phyloP scores from a whole-genome alignment of 768 basidiomycete species.

The Crucibulum laeve region DNA sequence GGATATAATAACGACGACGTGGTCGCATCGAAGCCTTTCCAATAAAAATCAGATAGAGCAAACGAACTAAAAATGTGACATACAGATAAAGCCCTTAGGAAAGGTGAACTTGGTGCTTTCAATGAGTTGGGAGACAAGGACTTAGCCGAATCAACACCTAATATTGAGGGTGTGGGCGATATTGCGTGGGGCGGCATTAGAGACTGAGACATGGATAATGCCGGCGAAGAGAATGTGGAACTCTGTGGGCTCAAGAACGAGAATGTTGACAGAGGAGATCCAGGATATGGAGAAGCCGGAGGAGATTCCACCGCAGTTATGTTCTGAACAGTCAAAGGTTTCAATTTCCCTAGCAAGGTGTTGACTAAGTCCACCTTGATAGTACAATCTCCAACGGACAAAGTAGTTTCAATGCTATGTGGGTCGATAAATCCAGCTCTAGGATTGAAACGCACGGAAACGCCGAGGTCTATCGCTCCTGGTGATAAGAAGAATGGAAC shows the following conservation, averaged over 20 bases:
- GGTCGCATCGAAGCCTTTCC: slow-evolving; percentile 44
- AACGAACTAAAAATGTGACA: slow-evolving; percentile 10
- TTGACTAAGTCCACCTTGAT: slow-evolving; percentile 43
- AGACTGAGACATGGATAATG: slow-evolving; percentile 15
- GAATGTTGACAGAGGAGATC: slow-evolving; percentile 21
- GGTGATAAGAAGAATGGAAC: slow-evolving; percentile 43
- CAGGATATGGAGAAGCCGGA: slow-evolving; percentile 13
- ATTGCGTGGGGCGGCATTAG: slow-evolving; percentile 8
- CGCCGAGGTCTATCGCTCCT: slow-evolving; percentile 35
- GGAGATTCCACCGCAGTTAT: slow-evolving; percentile 9
- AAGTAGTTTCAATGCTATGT: slow-evolving; percentile 42
- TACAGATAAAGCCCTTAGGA: slow-evolving; percentile 42
- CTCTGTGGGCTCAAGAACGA: slow-evolving; percentile 13
- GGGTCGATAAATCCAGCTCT: slow-evolving; percentile 48
- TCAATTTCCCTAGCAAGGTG: slow-evolving; percentile 20
- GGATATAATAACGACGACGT: slow-evolving; percentile 31
- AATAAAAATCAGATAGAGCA: not conserved
- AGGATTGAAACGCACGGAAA: slow-evolving; percentile 57
- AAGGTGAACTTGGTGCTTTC: slow-evolving; percentile 28
- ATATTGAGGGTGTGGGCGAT: slow-evolving; percentile 13
- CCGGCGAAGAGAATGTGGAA: slow-evolving; percentile 17
- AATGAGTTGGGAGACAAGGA: slow-evolving; percentile 19
- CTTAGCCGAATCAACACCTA: no score
- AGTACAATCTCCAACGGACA: slow-evolving; percentile 42
- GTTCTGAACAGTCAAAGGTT: slow-evolving; percentile 9